Conservation (phyloP, 2,329 filamentous ascomycete genomes). For the Podosphaera xanthii region DNA sequence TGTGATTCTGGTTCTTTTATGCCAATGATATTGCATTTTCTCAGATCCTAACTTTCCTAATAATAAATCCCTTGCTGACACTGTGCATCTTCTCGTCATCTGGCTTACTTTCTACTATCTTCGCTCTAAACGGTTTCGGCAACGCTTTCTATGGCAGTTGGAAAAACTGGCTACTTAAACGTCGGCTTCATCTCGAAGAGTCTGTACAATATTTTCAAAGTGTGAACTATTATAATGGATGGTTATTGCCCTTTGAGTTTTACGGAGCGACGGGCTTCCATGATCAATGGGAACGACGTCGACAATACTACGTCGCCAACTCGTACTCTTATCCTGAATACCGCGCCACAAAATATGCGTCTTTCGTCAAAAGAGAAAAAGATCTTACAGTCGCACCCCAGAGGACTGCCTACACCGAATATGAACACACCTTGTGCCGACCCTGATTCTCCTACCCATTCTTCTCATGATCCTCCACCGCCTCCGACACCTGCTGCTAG, state of each 20-base stretch:
- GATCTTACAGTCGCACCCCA: constrained; percentile 25
- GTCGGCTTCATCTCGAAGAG: neutral
- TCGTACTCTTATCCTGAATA: constrained; percentile 25
- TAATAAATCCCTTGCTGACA: neutral
- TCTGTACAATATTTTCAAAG: neutral
- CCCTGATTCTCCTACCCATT: constrained; percentile 24
- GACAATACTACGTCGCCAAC: constrained; percentile 14
- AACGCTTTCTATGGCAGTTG: neutral
- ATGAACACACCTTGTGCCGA: constrained; percentile 42
- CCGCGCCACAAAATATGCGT: constrained; percentile 18
- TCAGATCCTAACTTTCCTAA: neutral
- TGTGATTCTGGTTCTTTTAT: neutral
- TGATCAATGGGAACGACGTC: constrained; percentile 28
- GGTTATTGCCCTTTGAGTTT: constrained; percentile 29
- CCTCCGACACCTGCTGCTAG: constrained; percentile 43
- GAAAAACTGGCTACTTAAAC: neutral
- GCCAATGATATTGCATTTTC: neutral
- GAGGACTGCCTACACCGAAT: constrained; percentile 41
- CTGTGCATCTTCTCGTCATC: neutral
- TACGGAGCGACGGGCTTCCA: constrained; percentile 36
- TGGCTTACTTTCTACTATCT: neutral
- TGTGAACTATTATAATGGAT: constrained; percentile 9
- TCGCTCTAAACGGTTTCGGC: neutral
- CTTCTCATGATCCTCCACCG: constrained; percentile 27
- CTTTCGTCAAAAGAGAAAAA: constrained; percentile 27